Evolutionary conservation across 1,284 basidiomycete species (phyloP).

Genomic region (Sanghuangporus sanghuang): DNA sequence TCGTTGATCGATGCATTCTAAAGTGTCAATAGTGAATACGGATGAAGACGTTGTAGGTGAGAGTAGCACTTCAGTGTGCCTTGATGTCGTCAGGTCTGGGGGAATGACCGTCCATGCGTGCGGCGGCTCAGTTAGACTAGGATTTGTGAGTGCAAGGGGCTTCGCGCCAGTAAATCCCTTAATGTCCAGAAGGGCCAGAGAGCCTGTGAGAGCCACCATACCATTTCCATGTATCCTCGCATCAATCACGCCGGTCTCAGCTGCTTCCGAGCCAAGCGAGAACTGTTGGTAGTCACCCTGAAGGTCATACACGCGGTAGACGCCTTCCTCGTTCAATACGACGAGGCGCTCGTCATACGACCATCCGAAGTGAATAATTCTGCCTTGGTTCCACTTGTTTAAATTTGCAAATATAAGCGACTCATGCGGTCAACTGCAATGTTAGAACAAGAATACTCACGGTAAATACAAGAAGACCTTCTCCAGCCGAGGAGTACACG

Average conservation of each 20-base stretch:
- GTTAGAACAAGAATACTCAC: conserved; percentile 27
- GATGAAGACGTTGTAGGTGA: conserved; percentile 53
- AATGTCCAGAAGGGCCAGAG: conserved; percentile 76
- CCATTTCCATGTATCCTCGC: conserved; percentile 85
- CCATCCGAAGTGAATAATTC: conserved; percentile 81
- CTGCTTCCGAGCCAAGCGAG: conserved; percentile 80
- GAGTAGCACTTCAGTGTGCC: conserved; percentile 83
- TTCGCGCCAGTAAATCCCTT: conserved; percentile 80
- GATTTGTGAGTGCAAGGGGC: conserved; percentile 60
- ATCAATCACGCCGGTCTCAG: conserved; percentile 81
- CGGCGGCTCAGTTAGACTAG: conserved; percentile 77
- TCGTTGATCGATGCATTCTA: conserved; percentile 86
- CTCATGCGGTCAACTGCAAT: not conserved
- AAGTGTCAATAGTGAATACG: conserved; percentile 78
- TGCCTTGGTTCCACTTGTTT: conserved; percentile 77
- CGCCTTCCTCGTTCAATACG: conserved; percentile 88
- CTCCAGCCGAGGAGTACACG: conserved; percentile 70
- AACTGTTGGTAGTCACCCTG: conserved; percentile 82
- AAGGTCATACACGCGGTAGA: conserved; percentile 87
- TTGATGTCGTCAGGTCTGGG: conserved; percentile 79
- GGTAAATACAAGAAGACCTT: conserved; percentile 59
- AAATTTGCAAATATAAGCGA: conserved; percentile 26
- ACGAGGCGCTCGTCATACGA: conserved; percentile 76
- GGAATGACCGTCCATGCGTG: conserved; percentile 83
- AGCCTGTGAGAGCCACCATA: conserved; percentile 80